Evolutionary conservation across 1,139 yeast genomes (phyloP).

Genomic region (Tardiomyces digboiensis): DNA sequence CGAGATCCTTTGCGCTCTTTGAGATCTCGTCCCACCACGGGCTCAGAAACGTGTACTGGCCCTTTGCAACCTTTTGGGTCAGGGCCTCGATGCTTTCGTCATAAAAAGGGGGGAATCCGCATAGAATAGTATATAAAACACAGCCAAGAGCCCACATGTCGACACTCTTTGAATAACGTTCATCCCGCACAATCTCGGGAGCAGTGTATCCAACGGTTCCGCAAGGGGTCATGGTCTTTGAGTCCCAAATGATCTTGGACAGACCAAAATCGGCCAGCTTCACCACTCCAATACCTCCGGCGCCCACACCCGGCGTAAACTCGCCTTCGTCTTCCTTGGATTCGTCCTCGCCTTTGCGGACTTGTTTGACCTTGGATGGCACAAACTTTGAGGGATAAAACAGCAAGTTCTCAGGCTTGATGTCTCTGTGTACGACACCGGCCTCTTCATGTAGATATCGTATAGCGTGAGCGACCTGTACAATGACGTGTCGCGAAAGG

Average conservation of each 20-base stretch:
- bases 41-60: conserved; percentile 75
- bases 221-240: conserved; percentile 74
- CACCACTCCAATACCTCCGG: conserved; percentile 66
- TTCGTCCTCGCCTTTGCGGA: conserved; percentile 63
- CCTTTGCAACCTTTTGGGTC: conserved; percentile 82
- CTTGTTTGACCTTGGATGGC: conserved; percentile 39
- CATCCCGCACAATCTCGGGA: conserved; percentile 82
- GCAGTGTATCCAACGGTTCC: conserved; percentile 89
- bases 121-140: conserved; percentile 83
- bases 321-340: conserved; percentile 90
- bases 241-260: conserved; percentile 64
- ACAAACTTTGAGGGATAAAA: conserved; percentile 57
- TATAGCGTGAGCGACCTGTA: conserved; percentile 83
- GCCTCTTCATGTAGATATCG: conserved; percentile 59
- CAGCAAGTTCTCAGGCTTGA: conserved; percentile 84
- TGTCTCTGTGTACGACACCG: conserved; percentile 90
- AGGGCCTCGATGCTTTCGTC: conserved; percentile 93
- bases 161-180: conserved; percentile 75
- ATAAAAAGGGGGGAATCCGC: conserved; percentile 94
- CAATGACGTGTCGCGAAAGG: conserved; percentile 60
- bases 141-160: conserved; percentile 99
- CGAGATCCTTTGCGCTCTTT: conserved; percentile 51
- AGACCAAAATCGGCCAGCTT: conserved; percentile 99
- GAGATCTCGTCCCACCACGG: conserved; percentile 35
- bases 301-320: conserved; percentile 43